These are phyloP conservation scores for Cryptococcus hybrid DNA, from an alignment of 1,284 basidiomycete genomes.

Conservation along the genomic window DNA sequence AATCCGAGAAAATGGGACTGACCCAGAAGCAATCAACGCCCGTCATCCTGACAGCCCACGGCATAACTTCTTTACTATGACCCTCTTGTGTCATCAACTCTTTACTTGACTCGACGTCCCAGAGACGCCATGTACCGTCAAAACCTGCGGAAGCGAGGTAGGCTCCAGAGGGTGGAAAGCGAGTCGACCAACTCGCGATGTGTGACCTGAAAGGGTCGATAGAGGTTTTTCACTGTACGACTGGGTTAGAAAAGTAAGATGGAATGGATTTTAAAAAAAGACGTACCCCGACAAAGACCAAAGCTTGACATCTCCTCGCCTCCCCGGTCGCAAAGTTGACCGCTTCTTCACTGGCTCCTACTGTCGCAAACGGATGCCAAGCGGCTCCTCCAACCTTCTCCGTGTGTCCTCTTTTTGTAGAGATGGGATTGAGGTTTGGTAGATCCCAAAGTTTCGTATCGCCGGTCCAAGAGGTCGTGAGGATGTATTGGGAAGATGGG, in stretches of 20 bases:
- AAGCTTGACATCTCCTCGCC: conserved; percentile 80
- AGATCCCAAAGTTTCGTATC: conserved; percentile 93
- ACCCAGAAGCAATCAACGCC: conserved; percentile 89
- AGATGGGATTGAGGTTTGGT: conserved; percentile 76
- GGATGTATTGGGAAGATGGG: conserved; percentile 81
- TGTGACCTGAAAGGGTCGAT: conserved; percentile 80
- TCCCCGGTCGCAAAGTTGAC: conserved; percentile 92
- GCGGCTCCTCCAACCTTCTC: conserved; percentile 94
- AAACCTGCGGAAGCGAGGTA: conserved; percentile 95
- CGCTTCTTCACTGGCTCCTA: conserved; percentile 85
- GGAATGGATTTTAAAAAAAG: conserved; percentile 31
- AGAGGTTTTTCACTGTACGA: conserved; percentile 68
- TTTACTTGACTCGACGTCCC: conserved; percentile 80
- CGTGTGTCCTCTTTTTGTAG: conserved; percentile 72
- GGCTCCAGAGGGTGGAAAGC: conserved; percentile 90
- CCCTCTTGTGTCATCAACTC: conserved; percentile 93
- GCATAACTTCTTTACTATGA: conserved; percentile 97
- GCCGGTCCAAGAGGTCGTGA: conserved; percentile 95
- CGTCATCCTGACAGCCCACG: conserved; percentile 93
- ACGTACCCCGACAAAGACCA: conserved; percentile 77
- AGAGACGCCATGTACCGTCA: conserved; percentile 97
- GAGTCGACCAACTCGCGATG: conserved; percentile 85
- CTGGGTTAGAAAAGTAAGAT: background rate
- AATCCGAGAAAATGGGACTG: conserved; percentile 28
- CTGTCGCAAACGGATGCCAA: conserved; percentile 93